Evolutionary conservation across 495 filamentous ascomycete species (phyloP).

Genomic region (Trichoderma gamsii): DNA sequence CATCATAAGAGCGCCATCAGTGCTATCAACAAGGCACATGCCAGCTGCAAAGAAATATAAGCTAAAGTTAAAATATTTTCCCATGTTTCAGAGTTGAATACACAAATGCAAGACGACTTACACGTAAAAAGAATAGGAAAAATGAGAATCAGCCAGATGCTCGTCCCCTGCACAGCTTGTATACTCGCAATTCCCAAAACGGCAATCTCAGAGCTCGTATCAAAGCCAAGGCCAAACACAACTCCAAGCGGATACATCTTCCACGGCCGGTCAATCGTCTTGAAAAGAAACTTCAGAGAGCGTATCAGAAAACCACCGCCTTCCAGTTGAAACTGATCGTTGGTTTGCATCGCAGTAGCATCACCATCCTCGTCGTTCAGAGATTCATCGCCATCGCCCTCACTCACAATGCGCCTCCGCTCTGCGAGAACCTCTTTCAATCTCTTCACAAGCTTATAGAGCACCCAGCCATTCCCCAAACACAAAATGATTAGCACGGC

Average conservation of each 20-base stretch:
- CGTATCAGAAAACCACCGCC: conserved; percentile 68
- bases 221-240: conserved; percentile 90
- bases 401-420: conserved; percentile 23
- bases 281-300: conserved; percentile 71
- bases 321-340: conserved; percentile 61
- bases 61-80: not conserved
- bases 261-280: conserved; percentile 84
- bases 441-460: conserved; percentile 65
- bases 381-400: conserved; percentile 20
- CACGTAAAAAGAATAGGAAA: conserved; percentile 88
- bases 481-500: conserved; percentile 77
- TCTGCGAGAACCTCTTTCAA: conserved; percentile 53
- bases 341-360: conserved; percentile 41
- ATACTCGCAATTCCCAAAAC: conserved; percentile 84
- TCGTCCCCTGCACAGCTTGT: conserved; percentile 75
- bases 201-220: conserved; percentile 92
- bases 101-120: conserved; percentile 27
- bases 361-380: conserved; percentile 19
- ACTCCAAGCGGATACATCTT: conserved; percentile 95
- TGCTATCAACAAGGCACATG: conserved; percentile 88
- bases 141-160: conserved; percentile 90
- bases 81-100: not conserved
- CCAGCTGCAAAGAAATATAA: conserved; percentile 46
- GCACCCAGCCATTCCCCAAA: conserved; percentile 77
- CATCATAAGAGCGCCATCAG: conserved; percentile 93